phyloP scores from a whole-genome alignment of 805 yeast genomes.

The Schwanniomyces occidentalis region DNA sequence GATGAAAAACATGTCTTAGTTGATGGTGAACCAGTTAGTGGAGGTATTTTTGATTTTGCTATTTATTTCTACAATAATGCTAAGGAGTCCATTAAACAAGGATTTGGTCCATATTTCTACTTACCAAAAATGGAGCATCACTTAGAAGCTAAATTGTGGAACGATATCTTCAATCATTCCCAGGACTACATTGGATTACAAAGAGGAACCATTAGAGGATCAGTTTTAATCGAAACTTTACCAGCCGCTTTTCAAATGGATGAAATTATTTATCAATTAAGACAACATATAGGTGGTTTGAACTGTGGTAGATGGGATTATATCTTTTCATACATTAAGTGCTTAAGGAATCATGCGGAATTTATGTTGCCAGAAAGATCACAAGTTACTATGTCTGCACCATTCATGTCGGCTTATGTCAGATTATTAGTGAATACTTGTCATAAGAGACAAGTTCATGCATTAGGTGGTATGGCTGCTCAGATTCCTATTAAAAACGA shows the following conservation, averaged over 20 bases:
- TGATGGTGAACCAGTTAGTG: slow-evolving; percentile 76
- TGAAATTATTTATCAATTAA: slow-evolving; percentile 74
- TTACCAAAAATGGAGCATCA: slow-evolving; percentile 87
- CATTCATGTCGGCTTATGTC: slow-evolving; percentile 79
- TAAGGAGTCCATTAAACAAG: slow-evolving; percentile 55
- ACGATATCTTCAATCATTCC: slow-evolving; percentile 72
- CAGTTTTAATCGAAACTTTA: slow-evolving; percentile 78
- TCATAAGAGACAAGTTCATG: slow-evolving; percentile 79
- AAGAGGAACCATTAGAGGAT: slow-evolving; percentile 79
- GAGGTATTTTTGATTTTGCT: slow-evolving; percentile 79
- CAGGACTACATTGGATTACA: slow-evolving; percentile 69
- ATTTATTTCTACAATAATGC: slow-evolving; percentile 78
- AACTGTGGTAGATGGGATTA: slow-evolving; percentile 93
- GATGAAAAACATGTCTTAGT: slow-evolving; percentile 68
- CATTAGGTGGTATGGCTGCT: slow-evolving; percentile 92
- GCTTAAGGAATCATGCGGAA: slow-evolving; percentile 65
- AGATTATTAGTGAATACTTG: slow-evolving; percentile 70
- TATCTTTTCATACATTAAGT: slow-evolving; percentile 77
- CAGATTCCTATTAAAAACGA: slow-evolving; percentile 80
- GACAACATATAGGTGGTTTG: slow-evolving; percentile 76
- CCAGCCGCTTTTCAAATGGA: slow-evolving; percentile 89
- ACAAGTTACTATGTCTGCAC: slow-evolving; percentile 76
- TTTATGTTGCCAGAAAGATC: slow-evolving; percentile 78
- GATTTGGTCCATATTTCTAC: slow-evolving; percentile 80
- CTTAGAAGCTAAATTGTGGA: slow-evolving; percentile 81